Base-by-base conservation (phyloP, 2,329 filamentous ascomycete species). In the Penicillium sp. region DNA sequence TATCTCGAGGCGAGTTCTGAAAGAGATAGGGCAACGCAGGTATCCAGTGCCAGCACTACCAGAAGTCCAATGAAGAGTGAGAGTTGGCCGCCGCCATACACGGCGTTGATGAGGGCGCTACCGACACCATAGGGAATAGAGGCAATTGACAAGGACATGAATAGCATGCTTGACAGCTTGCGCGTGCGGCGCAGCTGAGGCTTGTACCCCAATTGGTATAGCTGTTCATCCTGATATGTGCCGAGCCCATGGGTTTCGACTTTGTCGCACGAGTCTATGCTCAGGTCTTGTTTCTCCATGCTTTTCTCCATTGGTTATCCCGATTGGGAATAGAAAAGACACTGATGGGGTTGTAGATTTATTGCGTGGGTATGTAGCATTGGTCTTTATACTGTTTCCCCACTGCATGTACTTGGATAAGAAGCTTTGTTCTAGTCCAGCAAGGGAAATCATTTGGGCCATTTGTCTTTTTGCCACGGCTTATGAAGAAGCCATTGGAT, bases 51-150 rank as follows among this genome's bases (percentile, higher is more conserved):
- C 12, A 77, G 67, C 48, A 80, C 73, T 7, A 78, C 64, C 33
- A 80, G 67, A 77, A 77, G 80, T 39, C 78, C 78, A 3, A 80
- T 61, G 49, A 80, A 80, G 61, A 80, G 78, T 1, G 77, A 73
- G 0, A 79, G 67, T 41, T 74, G 77, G 0, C 78, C 78, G 4
- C 69, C 69, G 40, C 68, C 70, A 45, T 71, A 71, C 49, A 73
- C 72, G 42, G 72, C 71, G 24, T 59, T 69, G 39, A 72, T 61
- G 7, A 73, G 54, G 8, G 69, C 62, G 7, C 61, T 58, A 7
- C 70, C 69, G 45, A 72, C 66, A 9, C 77, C 79, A 54, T 75
- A 82, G 6, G 77, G 79, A 42, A 82, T 78, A 22, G 51, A 51
- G 9, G 51, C 51, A 48, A 53, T 53, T 12, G 48, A 51, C 15